Conservation (phyloP, 2,329 filamentous ascomycete genomes). For the Domatiomyces catenatus region DNA sequence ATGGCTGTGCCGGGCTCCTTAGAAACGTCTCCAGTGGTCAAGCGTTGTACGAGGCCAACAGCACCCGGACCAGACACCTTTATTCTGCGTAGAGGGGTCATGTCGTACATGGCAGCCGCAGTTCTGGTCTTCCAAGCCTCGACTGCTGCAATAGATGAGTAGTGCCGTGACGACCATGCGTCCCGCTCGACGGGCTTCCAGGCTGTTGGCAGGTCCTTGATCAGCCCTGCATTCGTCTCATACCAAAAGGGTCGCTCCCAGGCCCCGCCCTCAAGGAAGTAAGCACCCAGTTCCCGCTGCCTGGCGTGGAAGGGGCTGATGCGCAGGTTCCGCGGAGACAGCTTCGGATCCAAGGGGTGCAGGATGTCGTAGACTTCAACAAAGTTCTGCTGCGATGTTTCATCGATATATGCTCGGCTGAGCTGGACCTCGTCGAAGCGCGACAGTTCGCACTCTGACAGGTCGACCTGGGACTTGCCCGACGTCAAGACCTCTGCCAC, state of each 20-base stretch:
- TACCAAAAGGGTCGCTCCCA: constrained; percentile 53
- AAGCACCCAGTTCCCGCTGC: constrained; percentile 36
- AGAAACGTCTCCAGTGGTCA: constrained; percentile 26
- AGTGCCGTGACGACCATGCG: constrained; percentile 41
- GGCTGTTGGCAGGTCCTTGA: constrained; percentile 36
- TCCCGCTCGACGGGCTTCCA: constrained; percentile 44
- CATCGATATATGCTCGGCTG: constrained; percentile 38
- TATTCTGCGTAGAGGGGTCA: constrained; percentile 44
- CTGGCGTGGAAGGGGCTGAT: constrained; percentile 43
- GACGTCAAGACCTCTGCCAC: constrained; percentile 44
- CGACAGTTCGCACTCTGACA: constrained; percentile 43
- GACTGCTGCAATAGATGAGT: constrained; percentile 43
- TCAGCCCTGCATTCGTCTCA: constrained; percentile 38
- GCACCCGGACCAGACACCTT: constrained; percentile 45
- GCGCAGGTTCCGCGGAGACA: constrained; percentile 43
- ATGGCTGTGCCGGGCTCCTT: constrained; percentile 36
- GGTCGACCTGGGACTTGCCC: constrained; percentile 40
- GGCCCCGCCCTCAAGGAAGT: constrained; percentile 42
- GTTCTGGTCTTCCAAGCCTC: constrained; percentile 53
- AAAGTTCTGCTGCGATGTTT: constrained; percentile 47
- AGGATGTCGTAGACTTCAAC: constrained; percentile 51
- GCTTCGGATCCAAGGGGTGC: constrained; percentile 43
- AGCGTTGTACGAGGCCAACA: constrained; percentile 37
- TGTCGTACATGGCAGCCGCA: constrained; percentile 46
- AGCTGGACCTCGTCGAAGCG: constrained; percentile 49